Percentiles rank a stretch among this genome's conserved stretches.
Conservation (phyloP, 768 basidiomycete genomes). For the Leucosporidium yakuticum region DNA sequence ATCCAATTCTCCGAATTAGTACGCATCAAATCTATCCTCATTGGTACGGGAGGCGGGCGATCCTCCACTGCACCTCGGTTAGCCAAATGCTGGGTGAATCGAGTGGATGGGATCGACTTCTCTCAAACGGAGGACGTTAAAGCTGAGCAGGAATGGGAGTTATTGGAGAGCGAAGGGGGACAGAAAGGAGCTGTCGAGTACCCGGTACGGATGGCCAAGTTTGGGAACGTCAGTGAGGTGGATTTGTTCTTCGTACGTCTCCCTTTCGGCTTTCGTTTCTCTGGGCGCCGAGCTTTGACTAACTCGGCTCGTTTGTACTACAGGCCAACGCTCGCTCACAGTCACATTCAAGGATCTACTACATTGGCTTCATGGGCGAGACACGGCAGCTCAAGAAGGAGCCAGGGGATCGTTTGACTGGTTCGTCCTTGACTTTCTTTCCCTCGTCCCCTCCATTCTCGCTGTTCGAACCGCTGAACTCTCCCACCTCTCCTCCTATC, state of each 20-base stretch:
- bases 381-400: slow-evolving; percentile 35
- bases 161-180: slow-evolving; percentile 29
- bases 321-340: slow-evolving; percentile 15
- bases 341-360: slow-evolving; percentile 30
- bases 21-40: slow-evolving; percentile 36
- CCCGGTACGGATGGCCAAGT: slow-evolving; percentile 35
- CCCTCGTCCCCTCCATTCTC: too few species aligned
- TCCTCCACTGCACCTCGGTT: slow-evolving; percentile 17
- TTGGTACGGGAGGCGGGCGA: slow-evolving; percentile 33
- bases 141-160: slow-evolving; percentile 35
- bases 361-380: slow-evolving; percentile 39
- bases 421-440: too few species aligned
- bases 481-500: too few species aligned
- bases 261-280: too few species aligned
- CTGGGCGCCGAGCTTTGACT: too few species aligned
- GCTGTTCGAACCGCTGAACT: too few species aligned
- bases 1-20: slow-evolving; percentile 28
- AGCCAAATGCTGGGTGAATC: slow-evolving; percentile 36
- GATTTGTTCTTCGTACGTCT: slow-evolving; percentile 34
- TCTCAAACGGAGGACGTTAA: slow-evolving; percentile 15
- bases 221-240: slow-evolving; percentile 32
- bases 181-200: slow-evolving; percentile 34
- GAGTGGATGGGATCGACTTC: slow-evolving; percentile 23
- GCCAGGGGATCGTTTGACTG: slow-evolving; percentile 20
- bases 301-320: too few species aligned